Evolutionary conservation across 225 moss, liverwort and hornwort genomes (phyloP).

Genomic region (Lunularia cruciata): DNA sequence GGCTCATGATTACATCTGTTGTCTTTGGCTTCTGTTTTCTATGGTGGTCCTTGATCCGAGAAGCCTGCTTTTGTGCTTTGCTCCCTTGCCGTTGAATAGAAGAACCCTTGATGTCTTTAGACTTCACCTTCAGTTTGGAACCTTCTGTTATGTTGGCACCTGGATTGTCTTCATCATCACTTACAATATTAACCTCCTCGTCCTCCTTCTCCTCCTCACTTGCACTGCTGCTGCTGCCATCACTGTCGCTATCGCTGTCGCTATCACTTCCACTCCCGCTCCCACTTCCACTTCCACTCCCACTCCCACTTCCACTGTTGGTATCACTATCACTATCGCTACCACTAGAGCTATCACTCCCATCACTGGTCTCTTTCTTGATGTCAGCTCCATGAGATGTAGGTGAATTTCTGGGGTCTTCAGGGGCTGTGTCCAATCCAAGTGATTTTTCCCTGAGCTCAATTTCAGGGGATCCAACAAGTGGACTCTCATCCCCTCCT

Average conservation of each 20-base stretch:
- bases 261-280: constrained; percentile 72
- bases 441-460: constrained; percentile 43
- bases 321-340: constrained; percentile 65
- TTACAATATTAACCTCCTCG: constrained; percentile 94
- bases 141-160: constrained; percentile 31
- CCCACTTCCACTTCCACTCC: constrained; percentile 77
- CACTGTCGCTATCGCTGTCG: constrained; percentile 92
- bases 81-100: constrained; percentile 33
- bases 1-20: constrained; percentile 48
- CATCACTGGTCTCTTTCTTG: constrained; percentile 55
- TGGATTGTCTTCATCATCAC: constrained; percentile 76
- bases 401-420: constrained; percentile 41
- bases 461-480: constrained; percentile 43
- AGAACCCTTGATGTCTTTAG: constrained; percentile 54
- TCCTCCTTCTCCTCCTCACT: constrained; percentile 90
- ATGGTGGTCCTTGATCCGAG: constrained; percentile 54
- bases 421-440: constrained; percentile 34
- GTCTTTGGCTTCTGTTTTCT: constrained; percentile 63
- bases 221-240: constrained; percentile 75
- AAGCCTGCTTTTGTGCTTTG: constrained; percentile 40
- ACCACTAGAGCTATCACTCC: constrained; percentile 78
- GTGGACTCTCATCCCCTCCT: constrained; percentile 71
- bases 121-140: constrained; percentile 56
- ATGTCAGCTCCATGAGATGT: constrained; percentile 51
- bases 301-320: constrained; percentile 76